Evolutionary conservation across 345 rosid species (phyloP), one percentile per base, ranked within the genome.

Genomic region (Arabis hirsuta): DNA sequence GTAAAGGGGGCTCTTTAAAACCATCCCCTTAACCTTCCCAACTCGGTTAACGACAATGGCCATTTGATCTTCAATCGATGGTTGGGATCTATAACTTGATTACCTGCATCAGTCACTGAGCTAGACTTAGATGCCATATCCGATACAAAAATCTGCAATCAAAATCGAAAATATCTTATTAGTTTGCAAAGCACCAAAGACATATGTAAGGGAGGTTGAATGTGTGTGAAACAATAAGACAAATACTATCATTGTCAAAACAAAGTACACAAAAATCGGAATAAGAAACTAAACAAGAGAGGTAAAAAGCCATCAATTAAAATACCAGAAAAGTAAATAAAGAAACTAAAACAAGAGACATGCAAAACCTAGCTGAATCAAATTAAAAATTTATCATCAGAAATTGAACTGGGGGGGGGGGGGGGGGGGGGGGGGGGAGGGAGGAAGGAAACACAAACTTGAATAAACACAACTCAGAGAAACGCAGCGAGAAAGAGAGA

Each of bases 11-110:
- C 62, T 67, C 43, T 27, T 54, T 27, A 5, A 5, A 67, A 54
- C 52, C 61, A 67, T 4, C 13, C 29, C 22, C 11, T 7, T 1
- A 54, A 67, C 53, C 27, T 54, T 43, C 2, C 53, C 62, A 2
- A 67, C 53, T 42, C 31, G 52, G 1, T 42, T 7, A 19, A 67
- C 72, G 10, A 67, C 1, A 54, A 42, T 13, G 12, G 42, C 52
- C 53, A 62, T 62, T 44, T 5, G 50, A 42, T 60, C 19, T 19
- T 65, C 69, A 22, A 50, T 36, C 13, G 69, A 34, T 65, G 9
- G 47, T 50, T 65, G 29, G 24, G 7, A 5, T 36, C 36, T 20
- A 65, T 38, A 5, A 38, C 19, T 55, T 34, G 43, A 19, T 32
- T 6, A 14, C 24, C 48, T 32, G 12, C 36, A 14, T 41, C 42